Evolutionary conservation across 1,284 basidiomycete species (phyloP).

Genomic region (Peniophora sp.): DNA sequence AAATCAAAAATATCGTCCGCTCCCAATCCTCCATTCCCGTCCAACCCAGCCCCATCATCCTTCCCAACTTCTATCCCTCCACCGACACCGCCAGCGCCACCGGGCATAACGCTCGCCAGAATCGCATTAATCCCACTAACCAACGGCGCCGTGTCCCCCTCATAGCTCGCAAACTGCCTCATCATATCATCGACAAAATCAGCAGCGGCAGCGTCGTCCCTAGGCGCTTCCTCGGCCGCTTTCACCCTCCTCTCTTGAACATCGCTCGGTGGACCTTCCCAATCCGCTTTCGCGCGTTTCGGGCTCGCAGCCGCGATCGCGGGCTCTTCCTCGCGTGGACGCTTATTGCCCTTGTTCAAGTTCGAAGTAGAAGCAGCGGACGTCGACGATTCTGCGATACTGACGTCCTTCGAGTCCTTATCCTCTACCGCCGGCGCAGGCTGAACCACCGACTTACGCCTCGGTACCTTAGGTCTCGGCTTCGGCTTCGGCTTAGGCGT

Average conservation of each 20-base stretch:
- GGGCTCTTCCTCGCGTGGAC: constrained; percentile 55
- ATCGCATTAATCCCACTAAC: constrained; percentile 47
- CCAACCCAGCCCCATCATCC: constrained; percentile 8
- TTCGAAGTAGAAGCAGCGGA: too few relatives aligned
- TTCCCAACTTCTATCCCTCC: constrained; percentile 4
- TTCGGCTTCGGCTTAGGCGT: constrained; percentile 32
- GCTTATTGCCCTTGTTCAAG: constrained; percentile 37
- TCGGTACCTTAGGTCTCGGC: constrained; percentile 11
- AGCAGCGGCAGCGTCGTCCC: constrained; percentile 57
- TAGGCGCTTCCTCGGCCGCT: constrained; percentile 43
- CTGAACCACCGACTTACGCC: constrained; percentile 16
- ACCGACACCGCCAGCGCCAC: not conserved
- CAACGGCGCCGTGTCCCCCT: constrained; percentile 6
- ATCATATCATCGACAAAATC: constrained; percentile 48
- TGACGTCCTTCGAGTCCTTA: constrained; percentile 12
- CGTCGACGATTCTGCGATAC: constrained; percentile 22
- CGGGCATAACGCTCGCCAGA: constrained; percentile 26
- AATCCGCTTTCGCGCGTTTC: constrained; percentile 63
- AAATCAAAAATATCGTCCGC: constrained; percentile 56
- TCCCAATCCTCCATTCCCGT: too few relatives aligned
- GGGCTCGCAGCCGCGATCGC: constrained; percentile 51
- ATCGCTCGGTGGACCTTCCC: constrained; percentile 52
- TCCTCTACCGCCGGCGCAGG: constrained; percentile 22
- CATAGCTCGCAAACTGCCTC: constrained; percentile 39
- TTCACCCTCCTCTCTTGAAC: constrained; percentile 45